These are phyloP conservation scores for Castanea mollissima DNA, from an alignment of 306 rosid species.

Conservation along the genomic window DNA sequence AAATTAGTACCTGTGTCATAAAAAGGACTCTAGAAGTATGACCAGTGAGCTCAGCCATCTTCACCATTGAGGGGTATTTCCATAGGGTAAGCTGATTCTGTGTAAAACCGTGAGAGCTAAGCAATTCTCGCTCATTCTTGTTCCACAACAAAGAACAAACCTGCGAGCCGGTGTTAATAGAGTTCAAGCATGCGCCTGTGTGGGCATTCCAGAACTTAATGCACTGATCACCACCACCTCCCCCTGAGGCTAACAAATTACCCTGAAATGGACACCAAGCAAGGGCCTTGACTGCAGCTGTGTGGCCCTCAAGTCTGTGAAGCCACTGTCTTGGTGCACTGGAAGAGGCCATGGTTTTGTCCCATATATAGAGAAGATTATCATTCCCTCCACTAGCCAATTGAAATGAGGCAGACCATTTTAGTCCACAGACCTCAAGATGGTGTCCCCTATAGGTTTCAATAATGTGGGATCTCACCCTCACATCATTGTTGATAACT, in stretches of 20 bases:
- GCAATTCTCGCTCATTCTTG: conserved; percentile 83
- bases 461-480: conserved; percentile 66
- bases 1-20: conserved; percentile 31
- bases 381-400: conserved; percentile 86
- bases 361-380: conserved; percentile 78
- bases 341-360: conserved; percentile 54
- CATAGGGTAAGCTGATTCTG: conserved; percentile 73
- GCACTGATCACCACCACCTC: conserved; percentile 69
- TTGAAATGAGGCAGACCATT: conserved; percentile 77
- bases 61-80: conserved; percentile 83
- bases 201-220: conserved; percentile 69
- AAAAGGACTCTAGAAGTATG: conserved; percentile 75
- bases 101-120: conserved; percentile 75
- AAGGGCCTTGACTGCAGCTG: conserved; percentile 75
- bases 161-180: conserved; percentile 23
- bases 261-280: conserved; percentile 88
- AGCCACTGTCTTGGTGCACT: conserved; percentile 67
- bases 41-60: conserved; percentile 72
- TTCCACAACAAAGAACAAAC: conserved; percentile 70
- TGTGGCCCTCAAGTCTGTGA: conserved; percentile 71
- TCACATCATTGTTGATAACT: conserved; percentile 66
- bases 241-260: conserved; percentile 68
- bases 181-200: conserved; percentile 75
- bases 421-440: conserved; percentile 79
- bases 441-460: conserved; percentile 72